Evolutionary conservation across 2,329 filamentous ascomycete genomes (phyloP).

Genomic region (Colletotrichum sp.): DNA sequence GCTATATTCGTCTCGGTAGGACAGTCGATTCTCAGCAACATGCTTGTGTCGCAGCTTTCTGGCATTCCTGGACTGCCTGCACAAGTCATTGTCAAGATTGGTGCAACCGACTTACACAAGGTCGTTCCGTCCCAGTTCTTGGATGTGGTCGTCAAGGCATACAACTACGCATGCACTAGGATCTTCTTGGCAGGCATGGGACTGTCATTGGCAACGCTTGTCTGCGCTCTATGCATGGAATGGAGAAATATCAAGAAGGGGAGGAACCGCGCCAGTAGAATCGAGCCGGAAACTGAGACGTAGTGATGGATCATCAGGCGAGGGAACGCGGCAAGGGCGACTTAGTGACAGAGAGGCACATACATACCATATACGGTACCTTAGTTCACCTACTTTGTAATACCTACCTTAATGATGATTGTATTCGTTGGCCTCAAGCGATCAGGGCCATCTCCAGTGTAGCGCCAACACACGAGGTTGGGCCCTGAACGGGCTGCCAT

Average conservation of each 20-base stretch:
- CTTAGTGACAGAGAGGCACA: neutral
- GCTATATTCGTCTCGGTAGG: constrained; percentile 64
- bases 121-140: constrained; percentile 56
- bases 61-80: constrained; percentile 49
- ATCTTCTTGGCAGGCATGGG: constrained; percentile 69
- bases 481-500: neutral
- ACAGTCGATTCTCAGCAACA: constrained; percentile 56
- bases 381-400: too few relatives aligned
- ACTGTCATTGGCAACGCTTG: constrained; percentile 57
- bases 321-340: neutral
- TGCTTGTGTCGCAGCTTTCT: constrained; percentile 43
- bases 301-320: neutral
- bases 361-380: neutral
- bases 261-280: neutral
- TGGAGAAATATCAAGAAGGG: constrained; percentile 72
- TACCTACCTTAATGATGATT: neutral
- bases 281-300: neutral
- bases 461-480: neutral
- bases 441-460: neutral
- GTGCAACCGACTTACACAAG: constrained; percentile 65
- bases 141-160: constrained; percentile 62
- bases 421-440: neutral
- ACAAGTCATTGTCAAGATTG: constrained; percentile 46
- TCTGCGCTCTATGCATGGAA: constrained; percentile 64
- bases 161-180: constrained; percentile 67